Evolutionary conservation across 768 basidiomycete genomes (phyloP).

Genomic region (Tylopilus vinaceipallidus): DNA sequence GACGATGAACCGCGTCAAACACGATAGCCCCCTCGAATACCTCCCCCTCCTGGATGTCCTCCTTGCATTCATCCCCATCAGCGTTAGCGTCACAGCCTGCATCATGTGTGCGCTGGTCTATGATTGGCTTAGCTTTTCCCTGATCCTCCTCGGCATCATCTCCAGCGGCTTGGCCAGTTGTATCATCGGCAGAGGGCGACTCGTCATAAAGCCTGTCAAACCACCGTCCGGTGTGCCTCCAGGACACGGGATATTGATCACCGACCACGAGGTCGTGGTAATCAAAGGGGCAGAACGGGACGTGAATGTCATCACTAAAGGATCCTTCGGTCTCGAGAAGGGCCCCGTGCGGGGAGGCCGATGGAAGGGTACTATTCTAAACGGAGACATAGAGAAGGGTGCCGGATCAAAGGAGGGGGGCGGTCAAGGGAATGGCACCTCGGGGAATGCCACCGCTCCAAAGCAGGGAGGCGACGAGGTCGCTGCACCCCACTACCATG

Average conservation of each 20-base stretch:
- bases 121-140: too few relatives aligned
- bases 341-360: too few relatives aligned
- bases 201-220: slow-evolving; percentile 11
- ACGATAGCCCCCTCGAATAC: neutral
- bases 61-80: slow-evolving; percentile 22
- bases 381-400: too few relatives aligned
- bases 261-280: slow-evolving; percentile 20
- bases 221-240: slow-evolving; percentile 21
- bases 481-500: too few relatives aligned
- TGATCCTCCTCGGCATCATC: too few relatives aligned
- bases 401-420: too few relatives aligned
- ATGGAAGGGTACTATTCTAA: too few relatives aligned
- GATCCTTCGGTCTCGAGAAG: slow-evolving; percentile 23
- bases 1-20: slow-evolving; percentile 7
- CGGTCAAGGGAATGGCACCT: too few relatives aligned
- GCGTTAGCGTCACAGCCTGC: slow-evolving; percentile 22
- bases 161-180: slow-evolving; percentile 26
- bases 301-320: slow-evolving; percentile 30
- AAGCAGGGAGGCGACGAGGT: too few relatives aligned
- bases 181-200: slow-evolving; percentile 25
- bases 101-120: too few relatives aligned
- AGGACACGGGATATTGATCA: slow-evolving; percentile 29
- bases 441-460: too few relatives aligned
- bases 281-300: slow-evolving; percentile 27
- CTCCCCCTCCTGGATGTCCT: slow-evolving; percentile 1